Conservation (phyloP, 768 basidiomycete species). For the Hebeloma cylindrosporum region DNA sequence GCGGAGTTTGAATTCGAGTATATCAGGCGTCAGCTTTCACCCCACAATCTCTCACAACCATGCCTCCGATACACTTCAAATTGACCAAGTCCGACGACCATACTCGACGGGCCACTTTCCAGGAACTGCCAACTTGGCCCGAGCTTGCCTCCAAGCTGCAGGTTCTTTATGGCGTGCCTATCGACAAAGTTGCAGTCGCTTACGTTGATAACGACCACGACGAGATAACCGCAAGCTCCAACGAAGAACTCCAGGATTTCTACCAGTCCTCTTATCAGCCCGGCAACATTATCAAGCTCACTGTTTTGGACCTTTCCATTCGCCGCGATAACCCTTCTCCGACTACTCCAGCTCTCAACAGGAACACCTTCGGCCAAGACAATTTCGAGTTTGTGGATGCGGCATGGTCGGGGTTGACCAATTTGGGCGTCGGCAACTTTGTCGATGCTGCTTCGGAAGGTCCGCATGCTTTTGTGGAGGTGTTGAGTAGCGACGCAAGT, state of each 20-base stretch:
- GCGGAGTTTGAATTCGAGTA: slow-evolving; percentile 44
- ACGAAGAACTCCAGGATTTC: slow-evolving; percentile 77
- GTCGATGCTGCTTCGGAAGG: slow-evolving; percentile 36
- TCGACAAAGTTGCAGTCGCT: slow-evolving; percentile 60
- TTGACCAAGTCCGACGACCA: slow-evolving; percentile 53
- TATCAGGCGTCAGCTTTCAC: slow-evolving; percentile 12
- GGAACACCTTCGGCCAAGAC: slow-evolving; percentile 59
- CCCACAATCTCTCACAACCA: slow-evolving; percentile 20
- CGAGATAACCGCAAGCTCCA: slow-evolving; percentile 72
- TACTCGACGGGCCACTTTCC: slow-evolving; percentile 61
- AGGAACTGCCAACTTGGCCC: slow-evolving; percentile 52
- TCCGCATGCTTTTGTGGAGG: slow-evolving; percentile 67
- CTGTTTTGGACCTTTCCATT: slow-evolving; percentile 58
- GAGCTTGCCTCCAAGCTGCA: slow-evolving; percentile 57
- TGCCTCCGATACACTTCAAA: slow-evolving; percentile 63
- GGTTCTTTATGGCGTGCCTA: slow-evolving; percentile 50
- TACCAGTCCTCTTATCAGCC: slow-evolving; percentile 41
- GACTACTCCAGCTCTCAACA: slow-evolving; percentile 33
- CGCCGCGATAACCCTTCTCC: slow-evolving; percentile 33
- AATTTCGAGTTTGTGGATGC: slow-evolving; percentile 51
- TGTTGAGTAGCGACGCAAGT: slow-evolving; percentile 40
- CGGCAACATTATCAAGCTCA: slow-evolving; percentile 52
- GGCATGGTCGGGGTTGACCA: slow-evolving; percentile 64
- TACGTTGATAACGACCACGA: slow-evolving; percentile 76
- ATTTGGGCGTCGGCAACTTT: slow-evolving; percentile 37